phyloP scores from a whole-genome alignment of 768 basidiomycete genomes.

The Tulasnella sp. region DNA sequence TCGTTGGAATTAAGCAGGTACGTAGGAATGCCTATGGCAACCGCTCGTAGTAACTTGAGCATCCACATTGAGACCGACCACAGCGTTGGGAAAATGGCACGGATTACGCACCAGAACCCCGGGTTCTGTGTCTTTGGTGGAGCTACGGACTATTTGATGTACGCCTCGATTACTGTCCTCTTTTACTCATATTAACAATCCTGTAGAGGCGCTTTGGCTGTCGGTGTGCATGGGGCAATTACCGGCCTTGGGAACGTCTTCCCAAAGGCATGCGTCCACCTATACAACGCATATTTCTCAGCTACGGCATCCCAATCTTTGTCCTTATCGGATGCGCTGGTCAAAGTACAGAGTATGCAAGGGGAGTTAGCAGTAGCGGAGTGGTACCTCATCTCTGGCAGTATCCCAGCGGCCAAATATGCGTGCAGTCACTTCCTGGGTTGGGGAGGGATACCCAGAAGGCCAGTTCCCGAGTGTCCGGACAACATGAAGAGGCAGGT shows the following conservation, averaged over 20 bases:
- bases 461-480: constrained; percentile 12
- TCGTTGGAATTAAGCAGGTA: constrained; percentile 28
- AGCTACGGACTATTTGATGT: constrained; percentile 21
- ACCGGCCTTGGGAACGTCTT: constrained; percentile 11
- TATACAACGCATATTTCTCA: constrained; percentile 11
- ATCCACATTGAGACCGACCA: constrained; percentile 25
- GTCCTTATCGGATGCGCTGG: neutral
- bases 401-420: constrained; percentile 20
- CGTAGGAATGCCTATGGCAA: neutral
- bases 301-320: neutral
- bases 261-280: constrained; percentile 8
- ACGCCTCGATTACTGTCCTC: neutral
- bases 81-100: constrained; percentile 27
- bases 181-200: neutral
- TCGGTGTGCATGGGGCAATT: constrained; percentile 12
- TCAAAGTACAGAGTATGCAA: constrained; percentile 11
- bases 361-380: constrained; percentile 16
- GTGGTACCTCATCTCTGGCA: constrained; percentile 15
- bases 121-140: constrained; percentile 19
- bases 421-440: constrained; percentile 16
- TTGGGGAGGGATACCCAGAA: constrained; percentile 3
- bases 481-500: constrained; percentile 7
- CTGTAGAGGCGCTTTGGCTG: constrained; percentile 17
- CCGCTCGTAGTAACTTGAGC: neutral
- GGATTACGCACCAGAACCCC: constrained; percentile 19